Base-by-base conservation (phyloP, 768 basidiomycete species). In the Lactarius trivialis region DNA sequence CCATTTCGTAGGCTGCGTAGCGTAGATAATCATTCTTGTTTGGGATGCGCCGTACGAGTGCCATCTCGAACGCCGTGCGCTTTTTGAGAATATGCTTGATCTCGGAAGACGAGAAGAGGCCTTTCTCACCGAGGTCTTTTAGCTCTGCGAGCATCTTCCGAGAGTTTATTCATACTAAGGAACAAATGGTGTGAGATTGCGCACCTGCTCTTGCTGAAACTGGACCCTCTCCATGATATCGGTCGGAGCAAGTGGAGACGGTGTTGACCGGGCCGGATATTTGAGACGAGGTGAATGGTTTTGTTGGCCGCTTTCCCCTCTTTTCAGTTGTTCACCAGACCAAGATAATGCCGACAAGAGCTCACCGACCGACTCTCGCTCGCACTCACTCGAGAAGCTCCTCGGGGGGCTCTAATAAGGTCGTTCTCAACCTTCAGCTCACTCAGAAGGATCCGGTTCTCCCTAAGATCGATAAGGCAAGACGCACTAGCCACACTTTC, bases 101-200 rank as follows among this genome's bases (percentile, higher is more conserved):
- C 73, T 98, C 94, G 70, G 78, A 76, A 88, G 93, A 30, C 0
- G 89, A 88, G 72, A 98, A 96, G 43, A 97, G 74, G 67, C 82
- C 83, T 74, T 90, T 93, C 68, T 93, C 83, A 63, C 89, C 85
- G 12, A 96, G 79, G 74, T 95, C 93, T 74, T 92, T 94, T 72
- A 96, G 88, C 85, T 97, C 94, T 52, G 86, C 83, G 83, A 96
- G 90, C 85, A 94, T 95, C 83, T 89, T 6, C 33, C n/a, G n/a
- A 58, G 41, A 43, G 19, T 49, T 12, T 17, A 15, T 39, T 58
- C 26, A 56, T 1, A 14, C 1, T 58, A 17, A 14, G 6, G 24
- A 41, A 43, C 32, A 41, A 17, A 39, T 37, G 21, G 9, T 8
- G 4, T 36, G 43, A 7, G 43, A 7, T 7, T 52, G 57, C 30